Evolutionary conservation across 2,329 filamentous ascomycete species (phyloP), one percentile per base, ranked within the genome.

Genomic region (Xylaria sp.): DNA sequence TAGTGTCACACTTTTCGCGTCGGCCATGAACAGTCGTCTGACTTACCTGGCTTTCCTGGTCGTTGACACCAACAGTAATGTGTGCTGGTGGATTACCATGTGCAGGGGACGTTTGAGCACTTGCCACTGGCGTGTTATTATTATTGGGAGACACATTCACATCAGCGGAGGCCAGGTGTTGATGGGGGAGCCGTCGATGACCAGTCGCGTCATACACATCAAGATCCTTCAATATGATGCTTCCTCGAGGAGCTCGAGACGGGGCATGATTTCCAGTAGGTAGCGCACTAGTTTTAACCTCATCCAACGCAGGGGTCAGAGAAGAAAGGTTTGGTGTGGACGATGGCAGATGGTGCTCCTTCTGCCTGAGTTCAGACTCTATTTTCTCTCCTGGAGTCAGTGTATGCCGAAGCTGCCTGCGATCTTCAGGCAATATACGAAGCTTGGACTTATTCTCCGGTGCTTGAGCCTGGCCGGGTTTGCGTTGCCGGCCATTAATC

Each of bases 201-300:
- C 69, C 60, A 31, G 68, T 66, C 57, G 65, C 61, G 60, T 70
- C 64, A 38, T 68, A 72, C 14, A 69, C 69, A 49, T 72, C 63
- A 1, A 73, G 55, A 50, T 72, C 61, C 50, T 69, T 67, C 8
- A 73, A 46, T 25, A 69, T 15, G 38, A 73, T 64, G 43, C 64
- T 64, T 12, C 67, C 51, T 19, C 57, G 46, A 23, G 46, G 28
- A 51, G 60, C 40, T 45, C 33, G 40, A 28, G 43, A 42, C 15
- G 56, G 55, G 23, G 38, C 6, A 3, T 8, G 37, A 28, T 60
- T 50, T 23, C 35, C 31, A 7, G 35, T 15, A 1, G 33, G 40
- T 15, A 45, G 19, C 6, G 28, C 35, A n/a, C 7, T 11, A 37
- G 37, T 46, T 31, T 17, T 43, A 14, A 9, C 17, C 21, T 23